Base-by-base conservation (phyloP, 2,329 filamentous ascomycete species). In the Boeremia exigua region DNA sequence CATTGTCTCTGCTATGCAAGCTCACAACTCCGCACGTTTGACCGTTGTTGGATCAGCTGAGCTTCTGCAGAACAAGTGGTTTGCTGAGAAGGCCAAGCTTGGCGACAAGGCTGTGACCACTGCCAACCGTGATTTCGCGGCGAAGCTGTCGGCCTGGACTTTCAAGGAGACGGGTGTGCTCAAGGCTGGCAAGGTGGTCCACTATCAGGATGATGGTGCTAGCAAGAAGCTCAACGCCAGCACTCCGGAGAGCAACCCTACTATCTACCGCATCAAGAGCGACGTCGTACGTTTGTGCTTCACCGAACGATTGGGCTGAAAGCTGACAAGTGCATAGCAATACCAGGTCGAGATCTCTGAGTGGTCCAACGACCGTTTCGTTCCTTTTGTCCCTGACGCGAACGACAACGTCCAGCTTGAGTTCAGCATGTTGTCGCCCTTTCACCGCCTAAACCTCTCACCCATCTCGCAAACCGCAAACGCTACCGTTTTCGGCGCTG, bases 401-500 rank as follows among this genome's bases (percentile, higher is more conserved):
- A 82, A 79, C 59, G 95, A 99, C 74, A 83, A 81, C 27, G 74
- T 99, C 30, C 95, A 99, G 78, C 90, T 99, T 59, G 95, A 99
- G 78, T 97, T 98, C 82, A 93, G 88, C 80, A 99, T 98, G 95
- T 89, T 99, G 42, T 97, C 94, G 1, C 94, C 95, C 53, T 98
- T 97, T 86, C 89, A 97, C 80, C 93, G 95, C 37, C 84, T 98
- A 30, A 82, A 87, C 56, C 87, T 99, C 29, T 68, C 79, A 8
- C 84, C 86, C 0, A 66, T 79, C 42, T 76, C 78, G 29, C 81
- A 81, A 25, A 88, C 87, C 1, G 77, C 82, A 50, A 88, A 91
- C 67, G 86, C 87, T 61, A 88, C 90, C 45, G 83, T 90, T 59
- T 99, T 88, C 81, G 83, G 84, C 60, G 83, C 85, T 40, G 83